Evolutionary conservation across 345 rosid genomes (phyloP).

Genomic region (Euphorbia tirucalli): DNA sequence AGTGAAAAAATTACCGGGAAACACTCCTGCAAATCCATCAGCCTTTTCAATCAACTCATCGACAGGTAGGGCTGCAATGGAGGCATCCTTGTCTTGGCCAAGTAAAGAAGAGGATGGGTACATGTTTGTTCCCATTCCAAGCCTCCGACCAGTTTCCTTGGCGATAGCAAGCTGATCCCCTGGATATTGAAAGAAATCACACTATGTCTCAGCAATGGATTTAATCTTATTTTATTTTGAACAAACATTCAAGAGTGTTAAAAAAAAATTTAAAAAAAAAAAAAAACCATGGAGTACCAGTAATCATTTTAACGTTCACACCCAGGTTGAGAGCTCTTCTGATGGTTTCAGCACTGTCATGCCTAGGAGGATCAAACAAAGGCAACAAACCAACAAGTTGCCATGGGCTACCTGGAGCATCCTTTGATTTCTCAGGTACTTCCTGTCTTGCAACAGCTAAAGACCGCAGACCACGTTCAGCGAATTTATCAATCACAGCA

Average conservation of each 20-base stretch:
- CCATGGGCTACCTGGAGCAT: constrained; percentile 81
- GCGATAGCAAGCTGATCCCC: constrained; percentile 96
- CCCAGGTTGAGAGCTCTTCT: constrained; percentile 89
- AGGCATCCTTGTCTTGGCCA: constrained; percentile 77
- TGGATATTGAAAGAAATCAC: constrained; percentile 21
- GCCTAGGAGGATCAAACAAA: constrained; percentile 95
- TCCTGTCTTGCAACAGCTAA: constrained; percentile 93
- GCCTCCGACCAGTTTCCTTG: constrained; percentile 93
- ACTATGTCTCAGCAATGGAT: not conserved
- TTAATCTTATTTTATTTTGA: not conserved
- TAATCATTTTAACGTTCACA: constrained; percentile 90
- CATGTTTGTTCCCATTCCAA: constrained; percentile 98
- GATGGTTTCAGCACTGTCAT: constrained; percentile 95
- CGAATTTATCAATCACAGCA: constrained; percentile 77
- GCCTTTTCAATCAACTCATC: constrained; percentile 94
- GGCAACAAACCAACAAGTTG: constrained; percentile 77
- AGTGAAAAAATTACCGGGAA: constrained; percentile 55
- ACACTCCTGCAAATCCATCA: constrained; percentile 94
- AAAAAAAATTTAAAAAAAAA: not conserved
- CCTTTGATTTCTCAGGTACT: constrained; percentile 77
- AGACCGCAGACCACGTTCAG: constrained; percentile 92
- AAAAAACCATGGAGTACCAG: constrained; percentile 46
- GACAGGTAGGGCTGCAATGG: constrained; percentile 71
- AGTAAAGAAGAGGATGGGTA: constrained; percentile 88
- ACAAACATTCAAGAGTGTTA: not conserved